These are phyloP conservation scores for Fragaria vesca DNA, from an alignment of 306 rosid genomes.

Conservation along the genomic window DNA sequence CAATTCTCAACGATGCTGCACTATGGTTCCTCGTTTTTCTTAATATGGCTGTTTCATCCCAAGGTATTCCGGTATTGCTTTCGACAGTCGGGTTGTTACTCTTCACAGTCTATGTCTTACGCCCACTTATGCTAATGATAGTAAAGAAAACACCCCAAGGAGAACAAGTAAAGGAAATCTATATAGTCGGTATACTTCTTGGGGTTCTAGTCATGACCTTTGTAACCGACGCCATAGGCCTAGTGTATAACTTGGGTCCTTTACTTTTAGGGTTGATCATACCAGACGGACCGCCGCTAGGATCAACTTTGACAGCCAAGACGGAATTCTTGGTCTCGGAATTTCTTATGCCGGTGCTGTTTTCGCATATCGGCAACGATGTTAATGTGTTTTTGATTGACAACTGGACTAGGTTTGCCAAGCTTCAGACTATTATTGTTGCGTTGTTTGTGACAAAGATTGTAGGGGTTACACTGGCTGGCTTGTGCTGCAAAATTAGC, in stretches of 20 bases:
- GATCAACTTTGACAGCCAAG: conserved; percentile 56
- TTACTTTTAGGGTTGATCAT: conserved; percentile 57
- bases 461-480: neutral
- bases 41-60: neutral
- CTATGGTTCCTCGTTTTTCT: conserved; percentile 16
- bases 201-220: conserved; percentile 35
- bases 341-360: conserved; percentile 45
- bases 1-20: conserved; percentile 46
- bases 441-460: neutral
- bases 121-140: conserved; percentile 42
- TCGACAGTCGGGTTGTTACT: neutral
- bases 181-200: conserved; percentile 34
- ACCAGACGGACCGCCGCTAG: conserved; percentile 69
- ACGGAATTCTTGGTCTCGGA: conserved; percentile 53
- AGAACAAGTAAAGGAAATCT: conserved; percentile 46
- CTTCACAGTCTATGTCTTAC: neutral
- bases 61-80: too few relatives aligned
- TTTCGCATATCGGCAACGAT: conserved; percentile 35
- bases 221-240: conserved; percentile 49
- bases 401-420: neutral
- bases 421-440: neutral
- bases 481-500: neutral
- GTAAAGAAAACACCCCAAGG: conserved; percentile 53
- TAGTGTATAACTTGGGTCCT: conserved; percentile 32
- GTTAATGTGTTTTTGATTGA: conserved; percentile 44